Evolutionary conservation across 352 stramenopile genomes (phyloP).

Genomic region (Pythium scleroteichum): DNA sequence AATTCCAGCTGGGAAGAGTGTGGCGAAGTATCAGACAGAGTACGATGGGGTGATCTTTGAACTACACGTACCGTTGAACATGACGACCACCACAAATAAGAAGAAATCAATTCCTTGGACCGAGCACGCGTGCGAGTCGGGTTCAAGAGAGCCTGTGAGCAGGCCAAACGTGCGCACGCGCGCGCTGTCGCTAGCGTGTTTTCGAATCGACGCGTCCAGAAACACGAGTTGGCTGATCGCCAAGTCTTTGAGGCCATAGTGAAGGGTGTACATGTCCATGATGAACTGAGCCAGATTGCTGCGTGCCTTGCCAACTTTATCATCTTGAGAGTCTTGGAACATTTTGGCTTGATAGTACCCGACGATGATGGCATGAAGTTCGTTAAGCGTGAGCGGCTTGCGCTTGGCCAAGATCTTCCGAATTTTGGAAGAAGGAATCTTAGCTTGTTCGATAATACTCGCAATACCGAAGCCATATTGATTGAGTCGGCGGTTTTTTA

Average conservation of each 20-base stretch:
- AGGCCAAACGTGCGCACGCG: slow-evolving; percentile 68
- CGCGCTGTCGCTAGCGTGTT: slow-evolving; percentile 66
- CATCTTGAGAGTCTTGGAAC: slow-evolving; percentile 76
- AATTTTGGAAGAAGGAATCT: slow-evolving; percentile 69
- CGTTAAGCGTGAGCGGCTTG: slow-evolving; percentile 68
- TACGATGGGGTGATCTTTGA: no score
- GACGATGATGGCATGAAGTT: slow-evolving; percentile 73
- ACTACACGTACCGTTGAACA: slow-evolving; percentile 63
- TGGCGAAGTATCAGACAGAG: no score
- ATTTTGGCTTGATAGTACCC: slow-evolving; percentile 84
- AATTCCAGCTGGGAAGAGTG: slow-evolving; percentile 38
- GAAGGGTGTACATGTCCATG: slow-evolving; percentile 82
- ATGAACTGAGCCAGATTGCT: slow-evolving; percentile 75
- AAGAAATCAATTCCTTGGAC: slow-evolving; percentile 79
- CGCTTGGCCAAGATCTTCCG: slow-evolving; percentile 75
- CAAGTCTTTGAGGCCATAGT: slow-evolving; percentile 79
- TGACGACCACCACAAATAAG: slow-evolving; percentile 70
- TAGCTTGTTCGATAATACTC: slow-evolving; percentile 73
- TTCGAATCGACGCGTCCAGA: slow-evolving; percentile 72
- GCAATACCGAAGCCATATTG: slow-evolving; percentile 74
- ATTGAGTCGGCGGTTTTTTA: slow-evolving; percentile 62
- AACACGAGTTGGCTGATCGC: slow-evolving; percentile 81
- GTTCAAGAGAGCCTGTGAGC: slow-evolving; percentile 72
- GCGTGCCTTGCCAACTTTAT: slow-evolving; percentile 52
- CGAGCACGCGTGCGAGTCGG: slow-evolving; percentile 72